A percentile compares a stretch with the other conserved stretches of the same genome.
phyloP scores from a whole-genome alignment of 176 grass and related monocot genomes.

The Carex scoparia region DNA sequence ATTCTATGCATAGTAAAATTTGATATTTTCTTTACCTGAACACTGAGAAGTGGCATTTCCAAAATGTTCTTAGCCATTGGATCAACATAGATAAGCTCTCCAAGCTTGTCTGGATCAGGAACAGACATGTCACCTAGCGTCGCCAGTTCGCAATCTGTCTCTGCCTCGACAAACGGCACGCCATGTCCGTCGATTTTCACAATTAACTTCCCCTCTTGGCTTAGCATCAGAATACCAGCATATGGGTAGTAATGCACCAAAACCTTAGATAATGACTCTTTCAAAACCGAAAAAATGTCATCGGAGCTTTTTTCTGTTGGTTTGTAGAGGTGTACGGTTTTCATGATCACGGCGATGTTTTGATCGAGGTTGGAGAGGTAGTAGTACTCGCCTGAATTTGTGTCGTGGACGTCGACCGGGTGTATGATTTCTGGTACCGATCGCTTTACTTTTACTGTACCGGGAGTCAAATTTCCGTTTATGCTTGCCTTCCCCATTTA shows the following conservation, averaged over 20 bases:
- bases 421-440: slow-evolving; percentile 34
- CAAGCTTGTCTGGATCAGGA: slow-evolving; percentile 26
- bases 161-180: slow-evolving; percentile 45
- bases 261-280: slow-evolving; percentile 40
- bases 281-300: slow-evolving; percentile 15
- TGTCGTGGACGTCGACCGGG: background rate
- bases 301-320: background rate
- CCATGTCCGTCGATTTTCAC: slow-evolving; percentile 39
- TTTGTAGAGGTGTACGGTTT: slow-evolving; percentile 56
- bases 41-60: slow-evolving; percentile 37
- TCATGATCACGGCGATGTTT: slow-evolving; percentile 50
- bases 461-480: background rate
- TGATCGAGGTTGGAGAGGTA: slow-evolving; percentile 56
- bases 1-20: background rate
- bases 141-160: slow-evolving; percentile 26
- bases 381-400: slow-evolving; percentile 27
- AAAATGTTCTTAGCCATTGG: background rate
- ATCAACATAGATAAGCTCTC: slow-evolving; percentile 33
- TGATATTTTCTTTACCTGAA: slow-evolving; percentile 20
- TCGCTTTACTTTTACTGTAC: slow-evolving; percentile 24
- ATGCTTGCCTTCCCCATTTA: slow-evolving; percentile 14
- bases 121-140: slow-evolving; percentile 20
- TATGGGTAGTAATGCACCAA: slow-evolving; percentile 48
- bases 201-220: slow-evolving; percentile 37
- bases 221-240: slow-evolving; percentile 31